Base-by-base conservation (phyloP, 2,329 filamentous ascomycete species). In the Pyrenochaeta sp. region DNA sequence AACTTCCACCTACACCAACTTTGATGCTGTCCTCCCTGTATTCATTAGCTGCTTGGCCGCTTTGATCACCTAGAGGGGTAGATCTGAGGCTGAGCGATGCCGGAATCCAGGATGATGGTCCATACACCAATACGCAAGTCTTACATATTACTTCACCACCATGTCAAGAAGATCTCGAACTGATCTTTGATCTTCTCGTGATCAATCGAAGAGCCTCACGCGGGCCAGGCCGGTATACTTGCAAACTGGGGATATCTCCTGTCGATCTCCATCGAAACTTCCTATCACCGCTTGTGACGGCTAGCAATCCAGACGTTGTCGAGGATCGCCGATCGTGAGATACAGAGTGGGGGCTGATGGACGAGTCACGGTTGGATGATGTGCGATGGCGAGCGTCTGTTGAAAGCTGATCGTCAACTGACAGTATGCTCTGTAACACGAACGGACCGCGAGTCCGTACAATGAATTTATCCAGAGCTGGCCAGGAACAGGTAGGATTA, bases 381-480 rank as follows among this genome's bases (percentile, higher is more conserved):
- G 44, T 44, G 46, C 53, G 30, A 55, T 48, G 24, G 41, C 49
- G 44, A 31, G 35, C 20, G 35, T 45, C 27, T 35, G 32, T 23
- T 19, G 26, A 26, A 27, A 20, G 29, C 17, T 23, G 32, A 35
- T 43, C 34, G 13, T 41, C 27, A 35, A 29, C 30, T 18, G 26
- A 35, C 3, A 41, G 22, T 14, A 23, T 27, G 21, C 35, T 39
- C 26, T 29, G 26, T 23, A 23, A 31, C 35, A 47, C 39, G 44
- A 59, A 44, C 65, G 65, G 65, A 61, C 63, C 63, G 65, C 44
- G 32, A 61, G 53, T 37, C 65, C 63, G 65, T 51, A 61, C 61
- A 61, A 42, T 63, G 52, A 66, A 60, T 60, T 22, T 27, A 32
- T 31, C 29, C 36, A 15, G 28, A 39, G 27, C 29, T 18, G 34